Conservation (phyloP, 1,284 basidiomycete genomes). For the Rhodotorula sp. region DNA sequence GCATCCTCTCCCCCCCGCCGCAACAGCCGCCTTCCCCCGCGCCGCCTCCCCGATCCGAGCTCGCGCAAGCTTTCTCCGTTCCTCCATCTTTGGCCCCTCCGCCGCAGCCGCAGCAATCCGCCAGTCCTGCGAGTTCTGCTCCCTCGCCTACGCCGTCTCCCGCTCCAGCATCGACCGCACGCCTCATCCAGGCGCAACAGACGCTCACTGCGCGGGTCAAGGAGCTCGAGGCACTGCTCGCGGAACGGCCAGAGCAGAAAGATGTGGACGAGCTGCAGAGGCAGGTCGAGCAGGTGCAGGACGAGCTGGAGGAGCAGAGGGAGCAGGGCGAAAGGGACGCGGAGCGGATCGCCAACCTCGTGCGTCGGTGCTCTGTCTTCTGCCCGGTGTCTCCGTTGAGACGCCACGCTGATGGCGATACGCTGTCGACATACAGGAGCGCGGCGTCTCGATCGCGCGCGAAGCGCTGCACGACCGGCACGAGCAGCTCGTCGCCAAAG, state of each 20-base stretch:
- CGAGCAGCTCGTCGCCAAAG: constrained; percentile 1
- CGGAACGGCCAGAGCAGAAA: not conserved
- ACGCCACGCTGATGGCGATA: too few relatives aligned
- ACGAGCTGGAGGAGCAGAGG: constrained; percentile 19
- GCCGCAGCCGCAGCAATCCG: constrained; percentile 2
- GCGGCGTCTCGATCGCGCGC: constrained; percentile 27
- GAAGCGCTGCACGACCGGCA: constrained; percentile 26
- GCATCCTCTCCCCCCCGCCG: not conserved
- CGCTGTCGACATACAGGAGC: constrained; percentile 13
- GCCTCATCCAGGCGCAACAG: constrained; percentile 14
- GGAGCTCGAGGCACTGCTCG: constrained; percentile 30
- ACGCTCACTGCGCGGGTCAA: constrained; percentile 19
- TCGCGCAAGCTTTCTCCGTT: constrained; percentile 11
- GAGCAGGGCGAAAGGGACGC: constrained; percentile 17
- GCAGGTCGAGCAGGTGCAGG: constrained; percentile 10
- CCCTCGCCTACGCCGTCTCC: constrained; percentile 8
- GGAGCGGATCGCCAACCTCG: constrained; percentile 17
- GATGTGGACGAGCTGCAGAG: constrained; percentile 3
- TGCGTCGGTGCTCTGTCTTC: not conserved
- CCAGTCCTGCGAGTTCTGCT: constrained; percentile 29
- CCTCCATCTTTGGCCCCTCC: constrained; percentile 23
- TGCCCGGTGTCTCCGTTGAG: too few relatives aligned
- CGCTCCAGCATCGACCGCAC: not conserved
- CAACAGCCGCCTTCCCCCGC: not conserved
- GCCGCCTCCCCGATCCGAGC: not conserved